Base-by-base conservation (phyloP, 176 grass and related monocot genomes). In the Luzula sylvatica region DNA sequence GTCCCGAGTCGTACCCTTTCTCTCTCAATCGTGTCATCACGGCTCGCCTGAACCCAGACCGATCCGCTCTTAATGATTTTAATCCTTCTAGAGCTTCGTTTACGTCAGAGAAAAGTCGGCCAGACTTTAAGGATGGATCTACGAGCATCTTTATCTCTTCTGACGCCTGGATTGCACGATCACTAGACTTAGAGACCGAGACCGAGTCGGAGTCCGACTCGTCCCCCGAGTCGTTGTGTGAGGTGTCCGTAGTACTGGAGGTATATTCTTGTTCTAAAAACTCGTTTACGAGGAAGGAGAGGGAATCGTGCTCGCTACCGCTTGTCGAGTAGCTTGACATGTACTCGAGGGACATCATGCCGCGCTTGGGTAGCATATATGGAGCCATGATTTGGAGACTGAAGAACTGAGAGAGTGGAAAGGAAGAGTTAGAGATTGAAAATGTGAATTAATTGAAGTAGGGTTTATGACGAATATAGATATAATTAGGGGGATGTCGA, bases 1-100 rank as follows among this genome's bases (percentile, higher is more conserved):
- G 19, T 7, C 66, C 75, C 8, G 67, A 67, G 20, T 78, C 46
- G 42, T 78, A 65, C 24, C 75, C 75, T 26, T 35, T 24, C 20
- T 55, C 66, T 24, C 75, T 27, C 21, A 78, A 41, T 47, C 43
- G 56, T 53, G 51, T 55, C 75, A 78, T 78, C 35, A 65, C 52
- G 11, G 58, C 40, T 22, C 75, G 38, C 11, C 58, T 17, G 50
- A 70, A 54, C 4, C 27, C 62, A 28, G 71, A 48, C 50, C 41
- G 23, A 41, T 55, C 65, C 3, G 2, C 17, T 18, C 45, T 53
- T 25, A 57, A 17, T 2, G 49, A 20, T 30, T 24, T 39, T 27
- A 74, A 48, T 30, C 15, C 60, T 57, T 74, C 59, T 42, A 48
- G 14, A n/a, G 50, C 60, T 16, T 45, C 50, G 38, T 42, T 9